A percentile compares a stretch with the other conserved stretches of the same genome.
Evolutionary conservation across 805 yeast species (phyloP).

Genomic region (Kuraishia piskuri): DNA sequence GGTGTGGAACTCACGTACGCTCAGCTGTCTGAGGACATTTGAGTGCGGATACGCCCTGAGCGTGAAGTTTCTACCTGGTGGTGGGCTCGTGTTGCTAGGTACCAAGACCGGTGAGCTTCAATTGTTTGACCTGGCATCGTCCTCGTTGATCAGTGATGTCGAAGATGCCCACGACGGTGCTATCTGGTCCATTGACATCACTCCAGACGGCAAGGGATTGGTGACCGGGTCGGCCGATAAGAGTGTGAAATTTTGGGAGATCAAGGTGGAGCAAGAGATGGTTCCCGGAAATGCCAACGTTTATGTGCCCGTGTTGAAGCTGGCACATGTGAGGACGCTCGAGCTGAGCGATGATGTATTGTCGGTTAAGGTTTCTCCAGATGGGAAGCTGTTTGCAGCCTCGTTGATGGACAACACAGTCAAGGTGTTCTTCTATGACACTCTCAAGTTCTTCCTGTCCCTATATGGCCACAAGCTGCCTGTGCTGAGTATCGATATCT

Average conservation of each 20-base stretch:
- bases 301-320: slow-evolving; percentile 39
- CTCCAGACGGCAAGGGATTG: slow-evolving; percentile 76
- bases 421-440: slow-evolving; percentile 82
- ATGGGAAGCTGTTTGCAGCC: slow-evolving; percentile 67
- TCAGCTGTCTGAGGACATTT: slow-evolving; percentile 75
- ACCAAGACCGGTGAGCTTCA: slow-evolving; percentile 82
- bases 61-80: slow-evolving; percentile 84
- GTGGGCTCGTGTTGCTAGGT: slow-evolving; percentile 77
- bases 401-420: slow-evolving; percentile 91
- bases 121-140: slow-evolving; percentile 78
- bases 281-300: slow-evolving; percentile 60
- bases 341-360: slow-evolving; percentile 84
- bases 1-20: slow-evolving; percentile 75
- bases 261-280: slow-evolving; percentile 55
- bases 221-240: slow-evolving; percentile 95
- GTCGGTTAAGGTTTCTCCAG: slow-evolving; percentile 73
- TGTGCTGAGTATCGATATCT: slow-evolving; percentile 85
- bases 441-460: slow-evolving; percentile 80
- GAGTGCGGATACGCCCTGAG: slow-evolving; percentile 83
- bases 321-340: slow-evolving; percentile 71
- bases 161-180: slow-evolving; percentile 76
- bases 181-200: slow-evolving; percentile 84
- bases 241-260: slow-evolving; percentile 81
- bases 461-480: slow-evolving; percentile 96
- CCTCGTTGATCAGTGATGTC: slow-evolving; percentile 60